phyloP scores from a whole-genome alignment of 768 basidiomycete genomes.

The Leucosporidium scottii region DNA sequence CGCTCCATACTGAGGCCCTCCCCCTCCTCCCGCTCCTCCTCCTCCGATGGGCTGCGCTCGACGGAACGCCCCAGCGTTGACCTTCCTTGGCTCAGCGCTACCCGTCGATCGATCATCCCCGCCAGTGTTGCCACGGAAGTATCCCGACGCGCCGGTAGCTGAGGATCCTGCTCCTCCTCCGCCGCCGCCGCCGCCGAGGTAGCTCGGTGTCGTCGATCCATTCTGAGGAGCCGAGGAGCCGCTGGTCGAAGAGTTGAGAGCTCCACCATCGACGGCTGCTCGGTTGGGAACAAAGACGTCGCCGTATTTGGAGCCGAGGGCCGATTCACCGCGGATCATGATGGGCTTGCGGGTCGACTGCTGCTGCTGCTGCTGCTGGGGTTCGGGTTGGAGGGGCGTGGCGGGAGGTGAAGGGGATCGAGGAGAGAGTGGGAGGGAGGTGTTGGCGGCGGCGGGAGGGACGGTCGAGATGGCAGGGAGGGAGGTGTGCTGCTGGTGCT shows the following conservation, averaged over 20 bases:
- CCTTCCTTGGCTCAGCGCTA: slow-evolving; percentile 7
- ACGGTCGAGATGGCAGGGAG: background rate
- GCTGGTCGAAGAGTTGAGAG: slow-evolving; percentile 27
- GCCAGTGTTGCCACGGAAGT: too few species aligned
- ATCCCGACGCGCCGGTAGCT: background rate
- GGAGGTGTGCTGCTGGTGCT: background rate
- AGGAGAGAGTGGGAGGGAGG: background rate
- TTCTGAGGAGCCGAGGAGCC: slow-evolving; percentile 21
- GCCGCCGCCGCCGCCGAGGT: slow-evolving; percentile 2
- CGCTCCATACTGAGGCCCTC: too few species aligned
- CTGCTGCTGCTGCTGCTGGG: background rate
- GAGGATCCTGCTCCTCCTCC: background rate
- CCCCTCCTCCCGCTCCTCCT: too few species aligned
- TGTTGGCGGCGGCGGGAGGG: background rate
- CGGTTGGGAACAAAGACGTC: slow-evolving; percentile 24
- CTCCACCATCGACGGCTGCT: slow-evolving; percentile 11
- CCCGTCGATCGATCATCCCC: too few species aligned
- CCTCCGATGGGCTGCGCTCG: background rate
- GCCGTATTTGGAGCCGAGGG: slow-evolving; percentile 16
- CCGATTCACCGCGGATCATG: background rate
- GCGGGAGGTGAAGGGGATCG: background rate
- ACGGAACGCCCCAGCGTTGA: slow-evolving; percentile 27
- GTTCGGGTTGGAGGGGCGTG: background rate
- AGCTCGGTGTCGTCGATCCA: slow-evolving; percentile 5
- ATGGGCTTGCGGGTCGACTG: background rate